Evolutionary conservation across 2,329 filamentous ascomycete species (phyloP), one percentile per base, ranked within the genome.

Genomic region (Fusarium humuli): DNA sequence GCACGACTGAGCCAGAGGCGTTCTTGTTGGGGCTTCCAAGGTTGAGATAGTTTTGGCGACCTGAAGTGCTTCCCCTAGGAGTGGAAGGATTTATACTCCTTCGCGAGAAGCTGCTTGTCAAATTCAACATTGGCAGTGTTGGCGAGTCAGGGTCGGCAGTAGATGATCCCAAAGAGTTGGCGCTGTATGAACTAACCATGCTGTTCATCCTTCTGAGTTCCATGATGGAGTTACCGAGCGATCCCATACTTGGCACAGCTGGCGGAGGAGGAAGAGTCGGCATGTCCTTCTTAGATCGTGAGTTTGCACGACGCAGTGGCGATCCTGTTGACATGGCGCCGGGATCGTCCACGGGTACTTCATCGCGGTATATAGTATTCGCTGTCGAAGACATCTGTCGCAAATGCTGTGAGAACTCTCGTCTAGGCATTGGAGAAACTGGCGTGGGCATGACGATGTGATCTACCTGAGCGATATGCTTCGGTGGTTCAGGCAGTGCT

Each of bases 121-220:
- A 37, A 46, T 80, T 79, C 25, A 82, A 70, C 18, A 83, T 74
- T 1, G 81, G 79, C 20, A 84, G 69, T 11, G 81, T 82, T 3
- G 82, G 80, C 42, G 81, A 83, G 12, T 79, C 78, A 1, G 72
- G 69, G 12, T 78, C 79, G 48, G 56, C 69, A 32, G 63, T 65
- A 40, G 61, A 59, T n/a, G 77, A 81, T 3, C 73, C 72, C 45
- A 80, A 71, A 1, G 83, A 83, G 3, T 79, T 79, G 20, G 77
- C 75, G 77, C 83, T 85, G 58, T 81, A 79, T 4, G 81, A 79
- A 71, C 82, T 86, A 46, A 86, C 73, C 56, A 83, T 77, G 76
- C 84, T 87, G 78, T 89, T 88, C 86, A 88, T 88, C 53, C 86
- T 81, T 12, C 87, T 82, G 59, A 89, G 83, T 75, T 87, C 83